Percentiles rank a stretch among this genome's conserved stretches.
Conservation (phyloP, 2,329 filamentous ascomycete species). For the Gaeumannomyces tritici region DNA sequence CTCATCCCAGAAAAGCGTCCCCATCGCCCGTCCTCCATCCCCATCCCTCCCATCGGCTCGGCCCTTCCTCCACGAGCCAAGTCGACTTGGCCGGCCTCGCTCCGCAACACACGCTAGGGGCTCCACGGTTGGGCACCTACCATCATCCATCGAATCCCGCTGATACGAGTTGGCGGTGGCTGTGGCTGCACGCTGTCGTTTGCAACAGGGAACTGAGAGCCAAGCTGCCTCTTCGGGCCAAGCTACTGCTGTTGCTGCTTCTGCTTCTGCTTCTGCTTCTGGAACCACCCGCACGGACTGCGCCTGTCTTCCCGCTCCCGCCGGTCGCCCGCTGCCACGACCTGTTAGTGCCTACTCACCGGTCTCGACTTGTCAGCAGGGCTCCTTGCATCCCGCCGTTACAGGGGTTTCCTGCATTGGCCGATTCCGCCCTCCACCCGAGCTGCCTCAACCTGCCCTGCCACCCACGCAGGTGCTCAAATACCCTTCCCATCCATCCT, state of each 20-base stretch:
- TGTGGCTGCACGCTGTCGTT: neutral
- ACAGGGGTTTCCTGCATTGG: neutral
- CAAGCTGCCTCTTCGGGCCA: neutral
- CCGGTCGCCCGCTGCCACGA: neutral
- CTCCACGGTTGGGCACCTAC: neutral
- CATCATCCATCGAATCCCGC: neutral
- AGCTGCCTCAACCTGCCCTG: neutral
- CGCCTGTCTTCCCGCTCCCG: neutral
- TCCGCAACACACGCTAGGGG: neutral
- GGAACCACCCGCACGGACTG: neutral
- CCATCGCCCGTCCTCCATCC: neutral
- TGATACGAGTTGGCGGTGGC: neutral
- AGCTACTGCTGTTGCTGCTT: neutral
- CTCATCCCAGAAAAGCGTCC: neutral
- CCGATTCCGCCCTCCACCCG: too few relatives aligned
- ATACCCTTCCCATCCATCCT: neutral
- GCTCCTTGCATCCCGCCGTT: neutral
- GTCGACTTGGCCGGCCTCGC: neutral
- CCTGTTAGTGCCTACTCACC: neutral
- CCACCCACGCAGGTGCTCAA: neutral
- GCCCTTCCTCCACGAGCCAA: neutral
- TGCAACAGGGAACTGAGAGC: neutral
- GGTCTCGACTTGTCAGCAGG: neutral
- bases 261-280: neutral
- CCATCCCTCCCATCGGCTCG: neutral